phyloP scores from a whole-genome alignment of 202 grass and related monocot species.

The Zizania palustris region DNA sequence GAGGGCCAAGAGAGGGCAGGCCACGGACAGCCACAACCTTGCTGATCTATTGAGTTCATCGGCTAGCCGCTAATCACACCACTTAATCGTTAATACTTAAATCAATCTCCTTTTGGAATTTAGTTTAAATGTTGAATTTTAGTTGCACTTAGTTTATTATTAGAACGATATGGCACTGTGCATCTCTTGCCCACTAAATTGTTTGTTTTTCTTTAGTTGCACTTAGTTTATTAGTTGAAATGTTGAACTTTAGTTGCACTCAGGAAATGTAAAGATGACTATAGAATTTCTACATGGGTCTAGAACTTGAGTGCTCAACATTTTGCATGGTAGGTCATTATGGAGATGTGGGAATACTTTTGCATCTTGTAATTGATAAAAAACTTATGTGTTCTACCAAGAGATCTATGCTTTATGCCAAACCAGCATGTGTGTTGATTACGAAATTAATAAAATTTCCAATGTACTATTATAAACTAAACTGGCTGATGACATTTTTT shows the following conservation, averaged over 20 bases:
- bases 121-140: too few relatives aligned
- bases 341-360: slow-evolving; percentile 20
- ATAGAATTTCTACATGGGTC: slow-evolving; percentile 95
- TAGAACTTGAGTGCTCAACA: slow-evolving; percentile 97
- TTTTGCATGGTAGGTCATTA: slow-evolving; percentile 80
- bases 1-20: slow-evolving; percentile 76
- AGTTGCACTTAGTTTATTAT: too few relatives aligned
- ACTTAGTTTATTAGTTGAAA: too few relatives aligned
- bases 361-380: not conserved
- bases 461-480: not conserved
- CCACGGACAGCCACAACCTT: slow-evolving; percentile 97
- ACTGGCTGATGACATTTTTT: not conserved
- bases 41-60: slow-evolving; percentile 68
- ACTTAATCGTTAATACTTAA: not conserved
- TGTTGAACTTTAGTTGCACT: too few relatives aligned
- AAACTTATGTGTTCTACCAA: not conserved
- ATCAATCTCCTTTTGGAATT: not conserved
- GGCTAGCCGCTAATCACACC: slow-evolving; percentile 24
- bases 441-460: not conserved
- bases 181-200: too few relatives aligned
- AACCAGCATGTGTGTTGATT: slow-evolving; percentile 15
- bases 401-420: not conserved
- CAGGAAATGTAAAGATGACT: slow-evolving; percentile 80
- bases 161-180: too few relatives aligned
- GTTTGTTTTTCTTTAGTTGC: too few relatives aligned